Evolutionary conservation across 75 land plant genomes (phyloP), one percentile per base, ranked within the genome.

Genomic region (Ceratopteris richardii): DNA sequence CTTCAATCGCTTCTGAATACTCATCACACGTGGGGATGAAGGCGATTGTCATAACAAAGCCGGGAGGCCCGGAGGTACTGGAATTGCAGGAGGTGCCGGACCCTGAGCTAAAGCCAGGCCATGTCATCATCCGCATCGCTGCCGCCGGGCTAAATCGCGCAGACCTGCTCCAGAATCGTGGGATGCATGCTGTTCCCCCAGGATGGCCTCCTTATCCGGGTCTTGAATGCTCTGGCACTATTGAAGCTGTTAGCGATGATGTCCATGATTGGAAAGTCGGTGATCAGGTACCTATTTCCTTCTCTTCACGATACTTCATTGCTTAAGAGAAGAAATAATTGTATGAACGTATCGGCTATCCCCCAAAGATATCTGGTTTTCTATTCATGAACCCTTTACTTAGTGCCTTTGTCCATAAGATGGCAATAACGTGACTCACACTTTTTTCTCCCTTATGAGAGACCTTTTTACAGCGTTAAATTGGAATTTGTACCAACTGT

Each of bases 201-300:
- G 96, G 96, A 3, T 87, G 81, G 10, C 70, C 87, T 21, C 73
- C 73, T 1, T 81, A 75, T 29, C 98, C 77, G 3, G 98, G 98
- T 29, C 81, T 94, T 24, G 98, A 94, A 47, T 89, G 96, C 66
- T 94, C 98, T 22, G 98, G 98, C 33, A 74, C 74, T 31, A 68
- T 94, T 54, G 70, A 79, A 41, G 61, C 77, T 9, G 83, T 94
- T 17, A 96, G 91, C 0, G 65, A 48, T 21, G 60, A 57, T 17
- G 97, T 87, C 12, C 16, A 60, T 25, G 66, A 73, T 1, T 94
- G 95, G 96, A 89, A 86, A 68, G 60, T 83, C 26, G 98, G 98
- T 48, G 98, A 94, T 54, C 78, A 89, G 87, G 98, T 92, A 23
- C 1, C 27, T 31, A 18, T 6, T 18, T 50, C 17, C 43, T 25